phyloP scores from a whole-genome alignment of 2,329 filamentous ascomycete species.

The Hypoxylon sp. region DNA sequence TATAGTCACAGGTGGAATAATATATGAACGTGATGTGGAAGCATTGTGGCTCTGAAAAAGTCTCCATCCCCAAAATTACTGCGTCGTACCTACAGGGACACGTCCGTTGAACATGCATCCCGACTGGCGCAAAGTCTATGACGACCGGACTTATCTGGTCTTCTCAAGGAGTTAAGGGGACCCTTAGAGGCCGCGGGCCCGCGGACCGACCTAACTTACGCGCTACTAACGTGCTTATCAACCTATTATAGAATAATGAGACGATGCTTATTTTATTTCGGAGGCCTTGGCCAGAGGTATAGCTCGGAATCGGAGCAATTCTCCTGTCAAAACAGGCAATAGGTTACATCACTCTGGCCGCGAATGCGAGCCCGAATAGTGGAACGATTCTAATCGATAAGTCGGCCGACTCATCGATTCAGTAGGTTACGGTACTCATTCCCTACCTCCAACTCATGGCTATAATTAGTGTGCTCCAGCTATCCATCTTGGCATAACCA shows the following conservation, averaged over 20 bases:
- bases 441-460: no score
- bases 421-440: no score
- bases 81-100: neutral
- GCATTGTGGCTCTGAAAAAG: slow-evolving; percentile 9
- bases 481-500: slow-evolving; percentile 2
- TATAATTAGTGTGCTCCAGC: slow-evolving; percentile 3
- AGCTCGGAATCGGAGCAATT: slow-evolving; percentile 18
- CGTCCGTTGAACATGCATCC: neutral
- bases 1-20: neutral
- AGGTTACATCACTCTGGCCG: neutral
- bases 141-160: slow-evolving; percentile 17
- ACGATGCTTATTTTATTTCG: slow-evolving; percentile 6
- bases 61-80: slow-evolving; percentile 4
- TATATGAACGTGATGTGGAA: slow-evolving; percentile 5
- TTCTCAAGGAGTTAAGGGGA: slow-evolving; percentile 20
- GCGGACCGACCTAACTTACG: slow-evolving; percentile 9
- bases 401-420: neutral
- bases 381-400: slow-evolving; percentile 1
- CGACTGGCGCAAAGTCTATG: slow-evolving; percentile 12
- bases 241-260: neutral
- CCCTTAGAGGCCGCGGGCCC: slow-evolving; percentile 1
- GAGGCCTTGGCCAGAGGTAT: neutral
- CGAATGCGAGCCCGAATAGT: neutral
- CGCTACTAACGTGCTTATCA: slow-evolving; percentile 6
- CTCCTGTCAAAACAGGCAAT: neutral